Percentiles rank a stretch among this genome's conserved stretches.
Evolutionary conservation across 2,329 filamentous ascomycete genomes (phyloP).

Genomic region (Alternaria novae-zelandiae): DNA sequence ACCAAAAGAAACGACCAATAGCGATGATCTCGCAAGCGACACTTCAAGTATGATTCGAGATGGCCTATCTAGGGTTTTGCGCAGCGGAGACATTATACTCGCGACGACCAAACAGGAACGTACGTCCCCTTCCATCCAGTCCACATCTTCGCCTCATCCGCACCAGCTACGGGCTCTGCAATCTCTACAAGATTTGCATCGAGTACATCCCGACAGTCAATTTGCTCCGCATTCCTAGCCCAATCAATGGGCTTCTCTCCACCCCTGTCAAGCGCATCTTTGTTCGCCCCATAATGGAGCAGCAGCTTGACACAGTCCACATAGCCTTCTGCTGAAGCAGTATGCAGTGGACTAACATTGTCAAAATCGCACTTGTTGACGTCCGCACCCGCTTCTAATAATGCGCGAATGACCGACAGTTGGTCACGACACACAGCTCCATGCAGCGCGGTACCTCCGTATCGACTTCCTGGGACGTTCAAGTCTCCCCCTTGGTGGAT

Average conservation of each 20-base stretch:
- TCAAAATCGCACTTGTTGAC: background rate
- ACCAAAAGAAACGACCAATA: background rate
- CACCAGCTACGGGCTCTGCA: background rate
- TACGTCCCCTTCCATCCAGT: background rate
- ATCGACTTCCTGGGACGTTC: background rate
- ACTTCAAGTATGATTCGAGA: background rate
- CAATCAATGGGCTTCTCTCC: background rate
- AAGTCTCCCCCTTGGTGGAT: background rate
- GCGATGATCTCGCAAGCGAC: background rate
- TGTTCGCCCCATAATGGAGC: background rate
- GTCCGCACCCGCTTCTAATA: background rate
- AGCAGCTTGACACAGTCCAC: background rate
- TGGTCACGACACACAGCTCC: background rate
- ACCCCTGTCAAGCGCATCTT: background rate
- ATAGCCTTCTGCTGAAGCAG: background rate
- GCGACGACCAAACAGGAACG: background rate
- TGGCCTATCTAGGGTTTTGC: background rate
- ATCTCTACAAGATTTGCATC: background rate
- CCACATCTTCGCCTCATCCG: background rate
- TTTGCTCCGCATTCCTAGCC: background rate
- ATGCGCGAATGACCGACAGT: background rate
- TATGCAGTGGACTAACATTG: background rate
- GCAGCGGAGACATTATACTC: background rate
- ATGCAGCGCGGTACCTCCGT: background rate
- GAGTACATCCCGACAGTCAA: background rate